Evolutionary conservation across 352 stramenopile species (phyloP).

Genomic region (Globisporangium paddicum): DNA sequence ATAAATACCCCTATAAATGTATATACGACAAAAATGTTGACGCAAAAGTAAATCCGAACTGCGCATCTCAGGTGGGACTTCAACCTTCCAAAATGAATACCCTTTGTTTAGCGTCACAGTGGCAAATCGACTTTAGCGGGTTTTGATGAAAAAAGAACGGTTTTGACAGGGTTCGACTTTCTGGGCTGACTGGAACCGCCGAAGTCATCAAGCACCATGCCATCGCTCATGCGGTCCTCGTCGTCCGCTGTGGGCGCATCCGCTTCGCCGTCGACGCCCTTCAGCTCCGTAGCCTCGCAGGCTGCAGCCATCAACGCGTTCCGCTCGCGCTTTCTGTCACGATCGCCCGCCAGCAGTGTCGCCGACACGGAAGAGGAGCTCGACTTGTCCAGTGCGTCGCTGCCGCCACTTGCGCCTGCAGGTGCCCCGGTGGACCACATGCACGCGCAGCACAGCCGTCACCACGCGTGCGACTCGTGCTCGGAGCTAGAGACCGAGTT

Average conservation of each 20-base stretch:
- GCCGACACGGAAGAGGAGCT: slow-evolving; percentile 40
- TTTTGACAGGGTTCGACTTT: background rate
- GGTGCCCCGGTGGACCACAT: slow-evolving; percentile 2
- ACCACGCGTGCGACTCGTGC: slow-evolving; percentile 40
- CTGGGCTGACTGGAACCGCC: background rate
- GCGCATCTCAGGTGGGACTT: slow-evolving; percentile 5
- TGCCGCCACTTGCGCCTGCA: slow-evolving; percentile 26
- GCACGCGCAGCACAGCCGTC: slow-evolving; percentile 14
- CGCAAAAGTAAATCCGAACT: background rate
- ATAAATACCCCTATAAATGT: too few species aligned
- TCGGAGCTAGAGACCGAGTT: slow-evolving; percentile 70
- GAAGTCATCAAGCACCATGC: slow-evolving; percentile 33
- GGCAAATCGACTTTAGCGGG: too few species aligned
- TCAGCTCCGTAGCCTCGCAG: slow-evolving; percentile 43
- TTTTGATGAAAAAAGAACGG: too few species aligned
- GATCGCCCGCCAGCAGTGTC: slow-evolving; percentile 16
- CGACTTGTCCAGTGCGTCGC: slow-evolving; percentile 21
- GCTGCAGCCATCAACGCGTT: slow-evolving; percentile 33
- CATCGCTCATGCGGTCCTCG: slow-evolving; percentile 29
- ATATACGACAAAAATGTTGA: background rate
- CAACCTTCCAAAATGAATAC: slow-evolving; percentile 1
- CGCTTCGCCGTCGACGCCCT: background rate
- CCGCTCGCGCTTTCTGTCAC: slow-evolving; percentile 39
- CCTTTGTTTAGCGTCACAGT: background rate
- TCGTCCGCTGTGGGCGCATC: slow-evolving; percentile 8